phyloP scores from a whole-genome alignment of 345 rosid species.

The Microthlaspi erraticum region DNA sequence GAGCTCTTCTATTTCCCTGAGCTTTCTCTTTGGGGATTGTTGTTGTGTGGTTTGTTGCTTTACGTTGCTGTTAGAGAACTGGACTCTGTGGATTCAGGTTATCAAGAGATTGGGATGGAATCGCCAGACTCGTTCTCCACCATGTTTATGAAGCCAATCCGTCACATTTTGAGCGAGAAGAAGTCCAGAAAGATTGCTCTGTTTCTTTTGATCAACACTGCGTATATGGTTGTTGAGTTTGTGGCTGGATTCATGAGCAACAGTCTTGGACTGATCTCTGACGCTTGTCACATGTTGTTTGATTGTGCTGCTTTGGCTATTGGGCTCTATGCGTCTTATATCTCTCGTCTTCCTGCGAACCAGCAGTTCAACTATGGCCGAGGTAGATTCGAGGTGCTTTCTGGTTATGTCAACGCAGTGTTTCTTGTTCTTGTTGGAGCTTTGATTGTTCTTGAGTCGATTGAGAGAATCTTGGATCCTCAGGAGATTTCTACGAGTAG shows the following conservation, averaged over 20 bases:
- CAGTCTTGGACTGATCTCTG: constrained; percentile 95
- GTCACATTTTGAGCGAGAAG: constrained; percentile 89
- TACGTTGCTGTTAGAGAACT: constrained; percentile 74
- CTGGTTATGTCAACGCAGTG: constrained; percentile 94
- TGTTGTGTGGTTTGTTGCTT: constrained; percentile 72
- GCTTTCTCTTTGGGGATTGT: constrained; percentile 82
- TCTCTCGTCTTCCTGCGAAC: constrained; percentile 89
- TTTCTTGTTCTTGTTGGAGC: constrained; percentile 89
- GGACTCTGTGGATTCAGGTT: constrained; percentile 57
- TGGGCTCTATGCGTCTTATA: constrained; percentile 91
- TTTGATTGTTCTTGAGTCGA: constrained; percentile 85
- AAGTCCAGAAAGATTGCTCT: constrained; percentile 93
- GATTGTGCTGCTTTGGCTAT: constrained; percentile 98
- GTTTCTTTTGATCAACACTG: constrained; percentile 86
- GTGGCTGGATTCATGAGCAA: constrained; percentile 95
- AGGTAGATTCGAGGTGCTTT: constrained; percentile 92
- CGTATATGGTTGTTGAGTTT: constrained; percentile 93
- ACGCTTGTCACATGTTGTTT: constrained; percentile 98
- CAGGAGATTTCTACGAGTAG: constrained; percentile 91
- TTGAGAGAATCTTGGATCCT: constrained; percentile 97
- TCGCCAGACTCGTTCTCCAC: constrained; percentile 61
- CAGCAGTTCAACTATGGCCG: constrained; percentile 92
- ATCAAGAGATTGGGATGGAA: constrained; percentile 66
- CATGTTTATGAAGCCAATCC: constrained; percentile 72
- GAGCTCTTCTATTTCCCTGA: constrained; percentile 85